A percentile compares a stretch with the other conserved stretches of the same genome.
Conservation (phyloP, 257 asterid genomes). For the Penstemon barbatus region DNA sequence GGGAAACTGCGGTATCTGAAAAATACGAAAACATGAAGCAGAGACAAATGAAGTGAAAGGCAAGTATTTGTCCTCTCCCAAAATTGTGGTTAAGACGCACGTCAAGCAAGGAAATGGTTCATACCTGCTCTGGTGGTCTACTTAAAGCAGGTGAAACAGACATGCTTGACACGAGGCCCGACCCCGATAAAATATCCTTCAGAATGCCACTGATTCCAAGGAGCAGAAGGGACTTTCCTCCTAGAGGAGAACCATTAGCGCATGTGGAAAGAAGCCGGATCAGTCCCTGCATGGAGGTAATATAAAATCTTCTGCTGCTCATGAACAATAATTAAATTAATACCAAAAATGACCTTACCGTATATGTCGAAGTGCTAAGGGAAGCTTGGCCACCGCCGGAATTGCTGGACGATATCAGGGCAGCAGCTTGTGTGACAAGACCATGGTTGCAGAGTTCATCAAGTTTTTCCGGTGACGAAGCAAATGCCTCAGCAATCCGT, state of each 20-base stretch:
- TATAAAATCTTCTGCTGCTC: constrained; percentile 27
- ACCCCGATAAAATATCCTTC: constrained; percentile 82
- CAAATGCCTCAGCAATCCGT: constrained; percentile 95
- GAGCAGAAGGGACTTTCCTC: constrained; percentile 77
- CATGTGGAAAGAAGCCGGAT: constrained; percentile 87
- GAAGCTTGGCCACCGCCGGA: constrained; percentile 94
- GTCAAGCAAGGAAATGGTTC: constrained; percentile 18
- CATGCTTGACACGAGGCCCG: constrained; percentile 74
- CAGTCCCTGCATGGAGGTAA: constrained; percentile 67
- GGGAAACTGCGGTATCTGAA: neutral
- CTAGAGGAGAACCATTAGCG: constrained; percentile 87
- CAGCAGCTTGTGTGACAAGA: constrained; percentile 85
- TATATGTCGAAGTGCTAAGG: constrained; percentile 85
- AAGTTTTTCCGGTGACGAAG: constrained; percentile 86
- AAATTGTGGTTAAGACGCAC: constrained; percentile 12
- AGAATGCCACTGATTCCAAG: constrained; percentile 92
- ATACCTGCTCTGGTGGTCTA: constrained; percentile 96
- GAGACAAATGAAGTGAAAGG: constrained; percentile 1
- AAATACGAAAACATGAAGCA: neutral
- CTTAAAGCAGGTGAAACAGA: constrained; percentile 89
- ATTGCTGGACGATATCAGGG: constrained; percentile 76
- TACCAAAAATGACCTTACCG: constrained; percentile 46
- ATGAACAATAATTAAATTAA: constrained; percentile 10
- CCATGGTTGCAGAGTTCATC: constrained; percentile 95
- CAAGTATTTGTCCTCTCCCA: neutral